phyloP scores from a whole-genome alignment of 179 eudicot genomes.

The Patellifolia procumbens region DNA sequence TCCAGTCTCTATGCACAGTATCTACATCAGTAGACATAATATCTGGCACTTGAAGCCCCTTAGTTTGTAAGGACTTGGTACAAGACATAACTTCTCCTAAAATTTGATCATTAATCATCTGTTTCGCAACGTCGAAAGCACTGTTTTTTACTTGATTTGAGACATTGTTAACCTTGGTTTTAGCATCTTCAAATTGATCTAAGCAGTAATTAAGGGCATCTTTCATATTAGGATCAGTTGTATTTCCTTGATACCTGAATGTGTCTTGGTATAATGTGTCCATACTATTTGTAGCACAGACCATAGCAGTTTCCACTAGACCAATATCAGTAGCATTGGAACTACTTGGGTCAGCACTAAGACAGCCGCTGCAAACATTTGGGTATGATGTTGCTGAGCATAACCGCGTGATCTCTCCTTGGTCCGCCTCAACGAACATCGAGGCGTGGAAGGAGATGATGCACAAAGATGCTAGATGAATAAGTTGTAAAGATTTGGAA shows the following conservation, averaged over 20 bases:
- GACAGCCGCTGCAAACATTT: conserved; percentile 11
- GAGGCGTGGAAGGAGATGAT: conserved; percentile 1
- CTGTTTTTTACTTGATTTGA: neutral
- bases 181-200: conserved; percentile 7
- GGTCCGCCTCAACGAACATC: neutral
- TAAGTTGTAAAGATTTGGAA: neutral
- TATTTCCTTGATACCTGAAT: neutral
- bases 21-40: conserved; percentile 5
- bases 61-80: neutral
- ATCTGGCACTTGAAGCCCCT: conserved; percentile 22
- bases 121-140: conserved; percentile 15
- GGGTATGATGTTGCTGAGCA: conserved; percentile 12
- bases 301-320: neutral
- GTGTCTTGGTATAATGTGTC: neutral
- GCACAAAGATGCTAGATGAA: neutral
- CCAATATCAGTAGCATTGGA: conserved; percentile 20
- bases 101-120: neutral
- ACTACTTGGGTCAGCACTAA: conserved; percentile 17
- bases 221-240: neutral
- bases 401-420: neutral
- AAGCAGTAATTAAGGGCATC: conserved; percentile 20
- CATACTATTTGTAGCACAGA: conserved; percentile 10
- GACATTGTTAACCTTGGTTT: neutral
- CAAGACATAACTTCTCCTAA: conserved; percentile 4
- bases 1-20: conserved; percentile 9